phyloP scores from a whole-genome alignment of 129 eudicot genomes.

The Flaveria ramosissima region DNA sequence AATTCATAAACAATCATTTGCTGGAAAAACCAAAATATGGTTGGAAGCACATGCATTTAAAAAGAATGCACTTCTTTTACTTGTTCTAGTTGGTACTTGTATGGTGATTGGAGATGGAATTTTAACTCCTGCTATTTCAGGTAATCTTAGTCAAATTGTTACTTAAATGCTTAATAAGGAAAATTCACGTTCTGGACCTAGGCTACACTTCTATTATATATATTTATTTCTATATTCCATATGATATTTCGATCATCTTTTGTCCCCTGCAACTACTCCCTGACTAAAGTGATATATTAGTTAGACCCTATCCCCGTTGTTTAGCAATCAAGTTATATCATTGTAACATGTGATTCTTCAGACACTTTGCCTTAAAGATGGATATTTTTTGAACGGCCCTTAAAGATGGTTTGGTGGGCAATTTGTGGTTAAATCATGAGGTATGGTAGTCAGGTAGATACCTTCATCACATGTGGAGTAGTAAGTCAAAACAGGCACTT shows the following conservation, averaged over 20 bases:
- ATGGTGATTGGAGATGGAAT: constrained; percentile 91
- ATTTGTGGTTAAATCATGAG: background rate
- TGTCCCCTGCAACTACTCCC: background rate
- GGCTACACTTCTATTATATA: constrained; percentile 1
- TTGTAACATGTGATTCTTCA: background rate
- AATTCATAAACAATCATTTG: constrained; percentile 72
- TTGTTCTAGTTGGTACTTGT: constrained; percentile 85
- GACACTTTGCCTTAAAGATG: too few relatives aligned
- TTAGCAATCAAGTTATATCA: background rate
- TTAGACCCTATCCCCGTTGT: background rate
- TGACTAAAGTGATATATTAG: background rate
- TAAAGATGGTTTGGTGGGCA: background rate
- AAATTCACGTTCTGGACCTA: background rate
- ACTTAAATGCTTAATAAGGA: constrained; percentile 5
- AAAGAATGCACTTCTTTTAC: constrained; percentile 69
- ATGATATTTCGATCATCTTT: background rate
- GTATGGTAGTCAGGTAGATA: background rate
- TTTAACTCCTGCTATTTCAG: constrained; percentile 89
- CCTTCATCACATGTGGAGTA: background rate
- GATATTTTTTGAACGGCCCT: background rate
- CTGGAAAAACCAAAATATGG: constrained; percentile 75
- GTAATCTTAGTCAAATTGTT: constrained; percentile 32
- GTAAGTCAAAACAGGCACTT: background rate
- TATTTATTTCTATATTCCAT: background rate
- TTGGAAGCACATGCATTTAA: constrained; percentile 62